These are phyloP conservation scores for Ceratopteris richardii DNA, from an alignment of 75 land plant species.

Conservation along the genomic window DNA sequence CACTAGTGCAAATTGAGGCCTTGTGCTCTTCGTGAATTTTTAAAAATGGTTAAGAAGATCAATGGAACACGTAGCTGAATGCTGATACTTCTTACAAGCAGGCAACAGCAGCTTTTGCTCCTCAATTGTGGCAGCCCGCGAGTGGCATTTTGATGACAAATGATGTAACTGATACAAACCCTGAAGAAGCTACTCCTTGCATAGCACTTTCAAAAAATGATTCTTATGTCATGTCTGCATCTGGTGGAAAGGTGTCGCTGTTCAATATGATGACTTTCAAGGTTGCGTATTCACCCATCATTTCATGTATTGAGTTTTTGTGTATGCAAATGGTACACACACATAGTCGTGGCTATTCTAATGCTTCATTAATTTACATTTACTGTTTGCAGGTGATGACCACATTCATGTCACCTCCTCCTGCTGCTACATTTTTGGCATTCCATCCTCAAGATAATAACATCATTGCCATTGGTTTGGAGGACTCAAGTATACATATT, in stretches of 20 bases:
- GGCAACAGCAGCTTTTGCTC: constrained; percentile 59
- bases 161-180: constrained; percentile 51
- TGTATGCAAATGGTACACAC: background rate
- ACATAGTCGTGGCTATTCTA: background rate
- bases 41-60: background rate
- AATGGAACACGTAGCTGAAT: background rate
- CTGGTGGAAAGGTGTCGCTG: constrained; percentile 70
- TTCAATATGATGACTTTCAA: constrained; percentile 90
- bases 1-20: background rate
- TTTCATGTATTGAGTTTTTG: background rate
- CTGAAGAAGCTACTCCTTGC: constrained; percentile 73
- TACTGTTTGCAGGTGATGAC: constrained; percentile 54
- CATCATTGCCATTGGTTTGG: constrained; percentile 83
- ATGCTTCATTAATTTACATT: constrained; percentile 26
- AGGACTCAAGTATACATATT: constrained; percentile 66
- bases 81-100: constrained; percentile 7
- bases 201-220: constrained; percentile 83
- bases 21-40: background rate
- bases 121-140: constrained; percentile 70
- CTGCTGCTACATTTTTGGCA: constrained; percentile 73
- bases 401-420: constrained; percentile 72
- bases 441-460: constrained; percentile 77
- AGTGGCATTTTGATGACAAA: constrained; percentile 79
- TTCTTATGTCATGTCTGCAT: constrained; percentile 83
- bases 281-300: constrained; percentile 17